Evolutionary conservation across 2,329 filamentous ascomycete species (phyloP), one percentile per base, ranked within the genome.

Genomic region (Curvularia lunata): DNA sequence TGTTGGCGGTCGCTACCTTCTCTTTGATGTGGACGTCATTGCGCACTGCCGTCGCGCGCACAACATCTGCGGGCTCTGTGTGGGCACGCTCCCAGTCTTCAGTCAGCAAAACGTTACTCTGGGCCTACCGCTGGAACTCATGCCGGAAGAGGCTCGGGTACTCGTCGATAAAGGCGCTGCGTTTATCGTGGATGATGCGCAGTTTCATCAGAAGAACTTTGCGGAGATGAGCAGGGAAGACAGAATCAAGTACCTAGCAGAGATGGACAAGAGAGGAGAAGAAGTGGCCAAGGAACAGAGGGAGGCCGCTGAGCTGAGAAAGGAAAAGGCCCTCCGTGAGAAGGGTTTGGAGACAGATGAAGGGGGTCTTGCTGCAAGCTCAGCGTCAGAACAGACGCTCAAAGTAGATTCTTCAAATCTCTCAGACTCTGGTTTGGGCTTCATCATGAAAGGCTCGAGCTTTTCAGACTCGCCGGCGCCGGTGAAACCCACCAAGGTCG

Each of bases 21-120:
- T 99, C 66, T 98, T 97, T 82, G 92, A 96, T 75, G 86, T 92
- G 69, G 86, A 92, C 72, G 87, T 88, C 63, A 89, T 92, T 59
- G 88, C 90, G 68, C 85, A 89, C 75, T 83, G 97, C 62, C 90
- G 95, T 65, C 87, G 91, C 61, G 82, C 87, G 68, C 86, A 97
- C 80, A 88, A 91, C 75, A 92, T 97, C 69, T 93, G 90, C 71
- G 92, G 92, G 62, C 89, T 95, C 30, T 83, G 97, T 54, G 88
- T 91, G 58, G 95, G 95, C 56, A 93, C 91, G 7, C 87, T 97
- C 28, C 94, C 95, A 1, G 93, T 98, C 78, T 89, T 92, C 56
- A 92, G 93, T 5, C 94, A 96, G 68, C 95, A 99, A 78, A 98
- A 97, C 79, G 85, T 97, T 56, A 98, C 98, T 74, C 85, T 94